Evolutionary conservation across 371 early-diverging fungal species (phyloP), one percentile per base, ranked within the genome.

Genomic region (Zopfochytrium polystomum): DNA sequence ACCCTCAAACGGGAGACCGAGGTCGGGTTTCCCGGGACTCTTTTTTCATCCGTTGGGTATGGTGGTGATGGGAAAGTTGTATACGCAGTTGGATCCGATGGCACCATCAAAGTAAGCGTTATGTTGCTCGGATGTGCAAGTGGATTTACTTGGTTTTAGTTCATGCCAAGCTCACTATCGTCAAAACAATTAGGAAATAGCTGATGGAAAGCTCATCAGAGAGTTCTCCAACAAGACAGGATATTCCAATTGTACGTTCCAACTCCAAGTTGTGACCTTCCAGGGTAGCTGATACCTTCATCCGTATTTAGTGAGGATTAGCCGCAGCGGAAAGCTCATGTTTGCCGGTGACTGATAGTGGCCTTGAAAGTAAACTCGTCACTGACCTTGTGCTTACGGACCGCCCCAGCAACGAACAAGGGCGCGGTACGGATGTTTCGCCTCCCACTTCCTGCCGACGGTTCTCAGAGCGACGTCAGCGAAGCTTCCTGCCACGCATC

Each of bases 401-500:
- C n/a, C n/a, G n/a, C n/a, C n/a, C n/a, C 55, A 66, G 73, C 73
- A 20, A 72, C 76, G 11, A 42, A 48, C 35, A 64, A 58, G 15
- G 71, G 70, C 1, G 47, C 59, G 22, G 44, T 78, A 18, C 64
- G 70, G 1, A 58, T 66, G 3, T 52, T 67, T 25, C 62, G 61
- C n/a, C n/a, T n/a, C 50, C 75, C 61, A 30, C 72, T 74, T 4
- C 57, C 71, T 44, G 60, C 38, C 6, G 49, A 38, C 18, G 67
- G 63, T 49, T 20, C 20, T 9, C 26, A 6, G 9, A 31, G 23
- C 35, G 73, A 76, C 0, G 51, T 22, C 56, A 32, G 51, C 1
- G 79, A 78, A 42, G 52, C 72, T 42, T 29, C 57, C 3, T 74
- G 59, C 26, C 81, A 80, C 58, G 62, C 73, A 7, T 63, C 59